phyloP scores from a whole-genome alignment of 345 rosid genomes.

The Dipteronia dyeriana region DNA sequence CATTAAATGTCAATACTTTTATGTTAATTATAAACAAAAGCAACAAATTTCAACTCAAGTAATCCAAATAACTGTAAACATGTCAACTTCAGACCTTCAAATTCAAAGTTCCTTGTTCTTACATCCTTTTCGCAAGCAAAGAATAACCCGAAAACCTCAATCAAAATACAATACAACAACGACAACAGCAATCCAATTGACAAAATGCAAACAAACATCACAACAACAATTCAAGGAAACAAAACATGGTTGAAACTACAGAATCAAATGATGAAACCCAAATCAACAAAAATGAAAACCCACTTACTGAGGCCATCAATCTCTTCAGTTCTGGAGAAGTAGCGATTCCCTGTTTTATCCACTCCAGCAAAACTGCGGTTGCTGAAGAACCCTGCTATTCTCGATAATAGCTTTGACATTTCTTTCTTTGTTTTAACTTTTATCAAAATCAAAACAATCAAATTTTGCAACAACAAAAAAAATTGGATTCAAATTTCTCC shows the following conservation, averaged over 20 bases:
- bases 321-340: constrained; percentile 76
- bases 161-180: neutral
- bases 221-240: neutral
- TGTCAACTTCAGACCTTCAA: neutral
- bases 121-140: neutral
- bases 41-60: neutral
- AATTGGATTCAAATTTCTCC: neutral
- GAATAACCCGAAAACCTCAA: neutral
- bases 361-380: constrained; percentile 51
- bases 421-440: constrained; percentile 20
- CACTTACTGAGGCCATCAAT: constrained; percentile 81
- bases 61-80: neutral
- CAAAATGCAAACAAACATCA: constrained; percentile 3
- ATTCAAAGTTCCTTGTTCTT: neutral
- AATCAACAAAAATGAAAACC: constrained; percentile 9
- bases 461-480: no score
- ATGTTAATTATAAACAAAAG: neutral
- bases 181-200: constrained; percentile 1
- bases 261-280: neutral
- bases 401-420: constrained; percentile 78
- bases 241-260: neutral
- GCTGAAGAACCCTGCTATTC: constrained; percentile 66
- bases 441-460: no score
- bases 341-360: constrained; percentile 80
- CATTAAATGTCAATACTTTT: neutral